Evolutionary conservation across 164 flowering plant species (phyloP).

Genomic region (Hamamelis virginiana): DNA sequence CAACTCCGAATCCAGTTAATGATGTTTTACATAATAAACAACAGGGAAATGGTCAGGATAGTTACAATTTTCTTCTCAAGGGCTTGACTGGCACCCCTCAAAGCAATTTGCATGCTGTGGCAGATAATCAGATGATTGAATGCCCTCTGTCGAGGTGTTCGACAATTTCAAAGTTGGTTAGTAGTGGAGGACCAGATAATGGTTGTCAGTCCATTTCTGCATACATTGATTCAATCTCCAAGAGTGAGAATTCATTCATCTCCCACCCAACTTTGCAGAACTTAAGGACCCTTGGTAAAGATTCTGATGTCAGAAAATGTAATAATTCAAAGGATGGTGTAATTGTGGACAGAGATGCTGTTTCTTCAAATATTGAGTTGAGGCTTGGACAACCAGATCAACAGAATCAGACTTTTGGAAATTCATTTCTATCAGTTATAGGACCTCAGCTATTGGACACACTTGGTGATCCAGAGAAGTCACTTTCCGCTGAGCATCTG

Average conservation of each 20-base stretch:
- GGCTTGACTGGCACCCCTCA: conserved; percentile 22
- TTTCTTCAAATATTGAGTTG: conserved; percentile 58
- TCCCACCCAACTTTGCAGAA: conserved; percentile 20
- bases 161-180: conserved; percentile 17
- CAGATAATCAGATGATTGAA: conserved; percentile 20
- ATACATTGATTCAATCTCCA: conserved; percentile 22
- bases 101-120: conserved; percentile 15
- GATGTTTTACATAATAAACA: conserved; percentile 19
- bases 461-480: conserved; percentile 22
- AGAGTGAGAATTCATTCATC: conserved; percentile 22
- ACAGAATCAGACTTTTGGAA: conserved; percentile 29
- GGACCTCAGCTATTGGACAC: conserved; percentile 23
- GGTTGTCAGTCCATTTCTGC: conserved; percentile 30
- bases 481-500: conserved; percentile 23
- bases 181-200: conserved; percentile 19
- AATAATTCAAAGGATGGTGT: conserved; percentile 21
- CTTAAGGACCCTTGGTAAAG: conserved; percentile 16
- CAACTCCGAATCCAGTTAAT: conserved; percentile 17
- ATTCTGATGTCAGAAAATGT: conserved; percentile 18
- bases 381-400: conserved; percentile 74
- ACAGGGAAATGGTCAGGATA: conserved; percentile 22
- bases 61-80: conserved; percentile 17
- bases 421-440: conserved; percentile 17
- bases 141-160: conserved; percentile 21
- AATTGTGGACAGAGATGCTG: conserved; percentile 23